A percentile compares a stretch with the other conserved stretches of the same genome.
Conservation (phyloP, 2,329 filamentous ascomycete genomes). For the Rhinocladiella similis region DNA sequence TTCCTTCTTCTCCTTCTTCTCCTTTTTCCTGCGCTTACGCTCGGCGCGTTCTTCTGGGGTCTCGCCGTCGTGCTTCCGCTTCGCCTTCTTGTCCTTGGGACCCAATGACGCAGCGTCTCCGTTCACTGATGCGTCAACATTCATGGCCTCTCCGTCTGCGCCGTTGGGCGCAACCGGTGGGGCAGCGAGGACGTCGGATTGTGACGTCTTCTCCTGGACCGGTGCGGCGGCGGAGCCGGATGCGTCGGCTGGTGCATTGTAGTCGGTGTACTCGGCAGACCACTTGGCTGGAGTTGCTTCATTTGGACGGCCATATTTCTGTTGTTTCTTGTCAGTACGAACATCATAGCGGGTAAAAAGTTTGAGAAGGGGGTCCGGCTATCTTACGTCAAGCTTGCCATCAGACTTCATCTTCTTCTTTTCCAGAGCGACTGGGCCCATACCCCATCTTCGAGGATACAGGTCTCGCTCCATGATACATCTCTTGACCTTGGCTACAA, state of each 20-base stretch:
- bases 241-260: conserved; percentile 57
- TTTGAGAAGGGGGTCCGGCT: not conserved
- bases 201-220: conserved; percentile 44
- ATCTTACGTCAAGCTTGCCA: conserved; percentile 82
- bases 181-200: conserved; percentile 36
- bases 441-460: conserved; percentile 94
- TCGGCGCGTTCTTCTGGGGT: conserved; percentile 49
- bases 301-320: conserved; percentile 90
- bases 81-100: conserved; percentile 44
- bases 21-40: conserved; percentile 54
- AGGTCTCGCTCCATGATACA: conserved; percentile 99
- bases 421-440: conserved; percentile 87
- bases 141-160: conserved; percentile 42
- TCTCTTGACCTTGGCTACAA: conserved; percentile 98
- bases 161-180: conserved; percentile 33
- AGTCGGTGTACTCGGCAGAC: conserved; percentile 92
- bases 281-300: conserved; percentile 92
- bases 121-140: conserved; percentile 36
- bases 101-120: conserved; percentile 35
- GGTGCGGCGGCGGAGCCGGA: conserved; percentile 48
- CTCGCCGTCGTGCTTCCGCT: conserved; percentile 56
- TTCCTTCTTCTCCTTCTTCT: conserved; percentile 56
- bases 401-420: conserved; percentile 99
- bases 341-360: not conserved
- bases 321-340: conserved; percentile 14